These are phyloP conservation scores for Solanum sejunctum DNA, from an alignment of 257 asterid genomes.

Conservation along the genomic window DNA sequence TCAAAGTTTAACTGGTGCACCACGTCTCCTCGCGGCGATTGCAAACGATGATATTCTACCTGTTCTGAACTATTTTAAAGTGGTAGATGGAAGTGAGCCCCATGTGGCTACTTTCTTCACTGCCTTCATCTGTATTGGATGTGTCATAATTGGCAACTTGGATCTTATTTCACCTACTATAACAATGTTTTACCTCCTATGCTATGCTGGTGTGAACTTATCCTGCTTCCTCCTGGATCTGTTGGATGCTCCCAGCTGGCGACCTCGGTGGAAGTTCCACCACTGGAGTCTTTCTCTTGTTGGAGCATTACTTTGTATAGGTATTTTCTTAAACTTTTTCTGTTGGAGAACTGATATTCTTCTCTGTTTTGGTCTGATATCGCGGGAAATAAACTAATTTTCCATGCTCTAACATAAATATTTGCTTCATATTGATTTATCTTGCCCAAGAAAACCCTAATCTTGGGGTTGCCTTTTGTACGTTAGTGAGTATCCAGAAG, in stretches of 20 bases:
- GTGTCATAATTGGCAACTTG: constrained; percentile 88
- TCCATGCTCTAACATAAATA: neutral
- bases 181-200: constrained; percentile 96
- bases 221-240: constrained; percentile 98
- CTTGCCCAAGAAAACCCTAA: neutral
- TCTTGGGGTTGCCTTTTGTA: neutral
- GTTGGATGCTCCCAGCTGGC: constrained; percentile 99
- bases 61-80: constrained; percentile 90
- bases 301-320: constrained; percentile 85
- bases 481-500: neutral
- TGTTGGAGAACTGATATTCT: neutral
- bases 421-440: neutral
- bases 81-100: constrained; percentile 85
- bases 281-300: constrained; percentile 99
- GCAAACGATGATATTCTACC: constrained; percentile 98
- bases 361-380: neutral
- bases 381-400: neutral
- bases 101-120: constrained; percentile 86
- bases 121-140: constrained; percentile 86
- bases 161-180: constrained; percentile 93
- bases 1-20: constrained; percentile 98
- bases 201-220: constrained; percentile 93
- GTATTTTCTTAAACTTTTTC: constrained; percentile 21
- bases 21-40: constrained; percentile 97
- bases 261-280: constrained; percentile 99